Base-by-base conservation (phyloP, 768 basidiomycete species). In the Boletus huronensis region DNA sequence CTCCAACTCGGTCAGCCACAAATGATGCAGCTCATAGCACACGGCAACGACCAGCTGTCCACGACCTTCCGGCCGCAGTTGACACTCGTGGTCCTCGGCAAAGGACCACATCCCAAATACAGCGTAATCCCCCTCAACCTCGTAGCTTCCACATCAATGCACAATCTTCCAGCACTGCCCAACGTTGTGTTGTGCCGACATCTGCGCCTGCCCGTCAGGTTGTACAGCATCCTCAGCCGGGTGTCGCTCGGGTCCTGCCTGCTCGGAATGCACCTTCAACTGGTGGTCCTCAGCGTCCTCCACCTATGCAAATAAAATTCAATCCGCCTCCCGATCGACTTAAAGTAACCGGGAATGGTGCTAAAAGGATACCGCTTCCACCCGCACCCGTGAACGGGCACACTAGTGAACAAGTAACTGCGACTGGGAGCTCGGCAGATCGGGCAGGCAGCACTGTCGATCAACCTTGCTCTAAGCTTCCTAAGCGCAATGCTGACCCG, bases 321-420 rank as follows among this genome's bases (percentile, higher is more conserved):
- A 59, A 61, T 23, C 40, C 53, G 41, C 53, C 62, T 50, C 52
- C 52, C 1, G 61, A 66, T 45, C 66, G 61, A 21, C 56, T 69
- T 47, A 70, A 67, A 38, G 50, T 58, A 10, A 59, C 67, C 1
- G 66, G 69, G 4, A 65, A 65, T 40, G 70, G 72, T 26, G 71
- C 70, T 9, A 60, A 70, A 52, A 71, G 70, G 48, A 50, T 71
- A 49, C 70, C 70, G 9, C 65, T 72, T 48, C 70, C 68, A 19
- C 9, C 64, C 16, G 50, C 42, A 14, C 53, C 58, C 5, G 50
- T 34, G 34, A 47, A 34, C 14, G 54, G 28, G 10, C 48, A 42
- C 5, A 5, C 50, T 28, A 23, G 41, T 36, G 57, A 50, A 39
- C 59, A 44, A 51, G 43, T n/a, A 6, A 7, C 54, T 19, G 17